phyloP scores from a whole-genome alignment of 331 rosid genomes.

The Spiraea crenata region DNA sequence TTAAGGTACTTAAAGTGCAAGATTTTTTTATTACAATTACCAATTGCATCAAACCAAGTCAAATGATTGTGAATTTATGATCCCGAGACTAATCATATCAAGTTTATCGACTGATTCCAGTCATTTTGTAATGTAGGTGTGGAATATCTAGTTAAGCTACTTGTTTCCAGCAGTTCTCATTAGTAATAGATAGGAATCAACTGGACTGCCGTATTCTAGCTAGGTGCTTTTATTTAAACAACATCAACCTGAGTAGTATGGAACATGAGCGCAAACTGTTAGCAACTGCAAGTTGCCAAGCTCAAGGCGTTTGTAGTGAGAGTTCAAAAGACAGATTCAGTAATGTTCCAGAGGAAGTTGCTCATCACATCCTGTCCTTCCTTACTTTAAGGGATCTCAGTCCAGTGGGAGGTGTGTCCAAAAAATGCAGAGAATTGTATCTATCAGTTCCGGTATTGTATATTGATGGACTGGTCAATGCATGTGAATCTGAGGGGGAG shows the following conservation, averaged over 20 bases:
- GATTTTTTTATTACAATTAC: no score
- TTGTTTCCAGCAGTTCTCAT: no score
- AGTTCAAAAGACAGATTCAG: background rate
- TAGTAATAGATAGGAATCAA: no score
- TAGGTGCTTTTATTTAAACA: background rate
- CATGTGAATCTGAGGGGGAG: background rate
- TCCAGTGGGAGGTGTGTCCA: background rate
- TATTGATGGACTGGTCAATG: background rate
- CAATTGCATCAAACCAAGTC: no score
- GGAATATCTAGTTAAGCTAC: no score
- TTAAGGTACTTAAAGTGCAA: no score
- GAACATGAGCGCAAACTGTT: background rate
- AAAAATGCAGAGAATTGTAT: background rate
- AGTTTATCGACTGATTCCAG: no score
- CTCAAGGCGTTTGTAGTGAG: background rate
- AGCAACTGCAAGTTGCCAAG: background rate
- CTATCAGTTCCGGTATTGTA: background rate
- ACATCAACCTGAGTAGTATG: background rate
- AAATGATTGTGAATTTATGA: no score
- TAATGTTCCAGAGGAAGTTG: background rate
- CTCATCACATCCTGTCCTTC: slow-evolving; percentile 8
- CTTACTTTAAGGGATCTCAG: background rate
- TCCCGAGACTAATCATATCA: no score
- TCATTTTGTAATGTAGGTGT: no score
- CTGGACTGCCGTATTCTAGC: no score